Base-by-base conservation (phyloP, 202 grass and related monocot genomes). In the Sporobolus alterniflorus region DNA sequence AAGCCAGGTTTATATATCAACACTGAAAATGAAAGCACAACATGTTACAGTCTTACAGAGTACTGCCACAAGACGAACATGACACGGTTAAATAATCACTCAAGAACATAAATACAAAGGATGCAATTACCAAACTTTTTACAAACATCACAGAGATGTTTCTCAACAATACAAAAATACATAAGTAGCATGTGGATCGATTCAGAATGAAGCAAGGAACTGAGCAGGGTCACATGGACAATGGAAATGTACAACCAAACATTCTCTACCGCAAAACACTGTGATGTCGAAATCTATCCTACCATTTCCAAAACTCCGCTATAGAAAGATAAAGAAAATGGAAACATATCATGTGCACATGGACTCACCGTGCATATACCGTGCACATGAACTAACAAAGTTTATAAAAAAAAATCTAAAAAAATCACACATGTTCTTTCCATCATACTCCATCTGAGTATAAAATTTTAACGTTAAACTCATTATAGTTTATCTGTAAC, bases 261-360 rank as follows among this genome's bases (percentile, higher is more conserved):
- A 74, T 74, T 64, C 4, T 59, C 55, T 20, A 48, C 21, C 30
- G 84, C 59, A 41, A 76, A 77, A 57, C 21, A 79, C 74, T 79
- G 52, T 33, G 24, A 50, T 7, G n/a, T 4, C 31, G 9, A 67
- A 79, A 74, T 44, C 69, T 61, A 42, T 44, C 36, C 17, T 12
- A 5, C 60, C 11, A 43, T 74, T 44, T 39, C 10, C 33, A 43
- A 43, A 65, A 59, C 15, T 64, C 21, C 7, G 25, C 16, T 36
- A 17, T 32, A 55, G 0, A 39, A 40, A 77, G 49, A 5, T 34
- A 17, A 49, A 6, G 21, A 75, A 14, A 44, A n/a, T n/a, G n/a
- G n/a, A n/a, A n/a, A n/a, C n/a, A n/a, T n/a, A n/a, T n/a, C n/a
- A n/a, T n/a, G n/a, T n/a, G n/a, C n/a, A n/a, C n/a, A n/a, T n/a